Evolutionary conservation across 768 basidiomycete genomes (phyloP), one percentile per base, ranked within the genome.

Genomic region (Agaricus subrufescens): DNA sequence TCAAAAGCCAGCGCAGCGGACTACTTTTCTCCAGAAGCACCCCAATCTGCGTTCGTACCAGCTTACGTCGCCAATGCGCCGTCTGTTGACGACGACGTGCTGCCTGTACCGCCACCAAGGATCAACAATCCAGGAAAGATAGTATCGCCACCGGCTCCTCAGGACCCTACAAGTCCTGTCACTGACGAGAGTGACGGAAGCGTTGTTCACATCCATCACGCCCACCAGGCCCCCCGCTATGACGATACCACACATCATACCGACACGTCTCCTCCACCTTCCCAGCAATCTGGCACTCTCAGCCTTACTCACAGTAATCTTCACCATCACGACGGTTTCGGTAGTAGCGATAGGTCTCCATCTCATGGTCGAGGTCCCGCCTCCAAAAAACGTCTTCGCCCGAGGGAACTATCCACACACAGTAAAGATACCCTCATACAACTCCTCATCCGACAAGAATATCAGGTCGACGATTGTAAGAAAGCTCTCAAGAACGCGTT

Each of bases 161-260:
- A 31, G 14, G 43, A 42, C 14, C 46, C 46, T 8, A 46, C 8
- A 4, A 54, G 46, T 39, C 27, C 25, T 4, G 46, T 47, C 25
- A 54, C 53, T 26, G 53, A 54, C 9, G 46, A 47, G 25, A 54
- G 53, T 42, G 53, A 54, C 26, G 46, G 39, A 15, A 54, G 53
- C 26, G 37, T 54, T 26, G 46, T 47, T 47, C 46, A 47, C 30
- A 31, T 54, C 8, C 50, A 25, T 46, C 45, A 3, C 11, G n/a
- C 37, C 38, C 10, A 23, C 27, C 15, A 27, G 7, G 12, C 12
- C 15, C 12, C 39, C 39, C 14, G 14, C 39, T 29, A 48, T 46
- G 4, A 37, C 12, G 9, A 40, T 40, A 39, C 49, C n/a, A 39
- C 27, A 29, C 27, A 27, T 30, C 12, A 12, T 10, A 23, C 25